Conservation (phyloP, 2,329 filamentous ascomycete species). For the Gremmenia infestans region DNA sequence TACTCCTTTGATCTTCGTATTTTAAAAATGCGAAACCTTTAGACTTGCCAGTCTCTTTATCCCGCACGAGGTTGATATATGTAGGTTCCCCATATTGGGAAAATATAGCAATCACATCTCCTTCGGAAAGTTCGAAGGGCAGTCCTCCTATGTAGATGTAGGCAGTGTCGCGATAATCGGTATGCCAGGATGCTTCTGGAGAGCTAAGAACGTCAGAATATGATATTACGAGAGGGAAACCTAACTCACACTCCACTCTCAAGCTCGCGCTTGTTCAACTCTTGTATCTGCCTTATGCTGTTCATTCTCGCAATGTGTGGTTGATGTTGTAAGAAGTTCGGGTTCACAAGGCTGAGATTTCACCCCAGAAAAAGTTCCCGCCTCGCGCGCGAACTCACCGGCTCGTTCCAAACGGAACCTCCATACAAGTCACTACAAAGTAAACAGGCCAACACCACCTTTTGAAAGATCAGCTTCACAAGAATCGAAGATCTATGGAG, state of each 20-base stretch:
- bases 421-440: too few relatives aligned
- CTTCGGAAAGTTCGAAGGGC: conserved; percentile 88
- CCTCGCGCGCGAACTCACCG: background rate
- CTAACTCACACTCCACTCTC: conserved; percentile 71
- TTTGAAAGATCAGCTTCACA: background rate
- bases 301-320: conserved; percentile 61
- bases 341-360: background rate
- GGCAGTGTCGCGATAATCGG: conserved; percentile 95
- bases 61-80: conserved; percentile 84
- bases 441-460: background rate
- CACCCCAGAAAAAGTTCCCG: background rate
- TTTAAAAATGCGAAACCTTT: conserved; percentile 95
- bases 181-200: conserved; percentile 89
- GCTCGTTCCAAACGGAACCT: too few relatives aligned
- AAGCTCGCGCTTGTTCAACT: conserved; percentile 90
- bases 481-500: background rate
- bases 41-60: conserved; percentile 94
- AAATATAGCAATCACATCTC: conserved; percentile 93
- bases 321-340: background rate
- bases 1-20: conserved; percentile 96
- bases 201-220: conserved; percentile 44
- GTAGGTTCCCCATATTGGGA: conserved; percentile 95
- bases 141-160: conserved; percentile 95
- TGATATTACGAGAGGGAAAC: background rate
- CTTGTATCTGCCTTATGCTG: conserved; percentile 84